Conservation (phyloP, 2,329 filamentous ascomycete genomes). For the Emmonsia crescens region DNA sequence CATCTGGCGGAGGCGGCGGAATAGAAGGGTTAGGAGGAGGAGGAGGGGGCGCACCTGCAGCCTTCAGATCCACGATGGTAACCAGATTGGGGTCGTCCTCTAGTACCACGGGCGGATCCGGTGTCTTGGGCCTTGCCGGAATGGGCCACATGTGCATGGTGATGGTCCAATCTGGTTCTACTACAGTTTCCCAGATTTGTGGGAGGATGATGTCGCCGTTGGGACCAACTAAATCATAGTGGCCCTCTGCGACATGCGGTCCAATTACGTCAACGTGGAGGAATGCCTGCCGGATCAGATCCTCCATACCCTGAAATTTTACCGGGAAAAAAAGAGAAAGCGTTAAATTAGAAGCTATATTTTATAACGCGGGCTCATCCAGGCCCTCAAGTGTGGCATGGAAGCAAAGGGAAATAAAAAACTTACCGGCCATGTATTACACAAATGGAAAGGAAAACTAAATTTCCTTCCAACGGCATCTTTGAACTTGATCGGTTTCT, state of each 20-base stretch:
- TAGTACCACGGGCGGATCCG: constrained; percentile 25
- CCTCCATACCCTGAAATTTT: constrained; percentile 61
- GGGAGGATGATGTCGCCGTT: constrained; percentile 75
- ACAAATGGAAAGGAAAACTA: constrained; percentile 79
- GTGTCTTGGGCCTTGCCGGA: constrained; percentile 39
- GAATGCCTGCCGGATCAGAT: constrained; percentile 76
- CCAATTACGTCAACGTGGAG: constrained; percentile 66
- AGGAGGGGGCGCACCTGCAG: constrained; percentile 20
- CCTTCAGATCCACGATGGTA: constrained; percentile 19
- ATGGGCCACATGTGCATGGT: constrained; percentile 59
- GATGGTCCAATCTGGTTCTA: constrained; percentile 65
- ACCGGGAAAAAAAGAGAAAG: neutral
- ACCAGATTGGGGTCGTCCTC: constrained; percentile 11
- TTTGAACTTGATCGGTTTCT: constrained; percentile 76
- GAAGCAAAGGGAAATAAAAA: neutral
- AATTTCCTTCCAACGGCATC: constrained; percentile 87
- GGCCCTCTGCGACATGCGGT: constrained; percentile 63
- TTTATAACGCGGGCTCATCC: neutral
- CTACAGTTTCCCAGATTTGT: constrained; percentile 67
- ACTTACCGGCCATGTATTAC: constrained; percentile 71
- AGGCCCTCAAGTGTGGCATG: neutral
- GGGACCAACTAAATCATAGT: constrained; percentile 70
- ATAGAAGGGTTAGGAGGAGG: constrained; percentile 7
- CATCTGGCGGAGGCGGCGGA: constrained; percentile 11
- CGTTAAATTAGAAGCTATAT: neutral